Conservation (phyloP, 140 eudicot species). For the Senecio squalidus region DNA sequence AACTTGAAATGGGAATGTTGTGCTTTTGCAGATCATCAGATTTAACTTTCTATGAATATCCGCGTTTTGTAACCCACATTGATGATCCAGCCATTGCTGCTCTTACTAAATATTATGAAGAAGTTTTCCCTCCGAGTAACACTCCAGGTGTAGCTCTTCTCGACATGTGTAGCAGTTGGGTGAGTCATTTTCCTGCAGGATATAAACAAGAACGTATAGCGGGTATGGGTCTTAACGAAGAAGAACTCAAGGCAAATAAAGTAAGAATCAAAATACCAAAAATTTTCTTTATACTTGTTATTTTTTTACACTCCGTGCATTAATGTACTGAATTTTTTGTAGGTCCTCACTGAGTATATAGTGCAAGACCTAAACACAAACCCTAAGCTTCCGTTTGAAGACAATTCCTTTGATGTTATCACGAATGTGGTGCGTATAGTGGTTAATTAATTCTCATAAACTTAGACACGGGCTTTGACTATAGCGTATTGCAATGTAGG, state of each 20-base stretch:
- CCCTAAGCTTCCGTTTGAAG: conserved; percentile 89
- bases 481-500: conserved; percentile 42
- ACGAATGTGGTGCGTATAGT: conserved; percentile 73
- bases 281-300: too few species aligned
- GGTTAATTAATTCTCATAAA: background rate
- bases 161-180: conserved; percentile 99
- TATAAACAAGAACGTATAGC: conserved; percentile 80
- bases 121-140: conserved; percentile 84
- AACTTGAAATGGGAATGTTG: background rate
- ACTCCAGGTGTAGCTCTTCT: conserved; percentile 83
- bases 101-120: conserved; percentile 85
- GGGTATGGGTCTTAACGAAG: conserved; percentile 92
- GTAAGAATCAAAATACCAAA: conserved; percentile 45
- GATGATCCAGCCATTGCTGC: conserved; percentile 98
- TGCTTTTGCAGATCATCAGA: conserved; percentile 69
- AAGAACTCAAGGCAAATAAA: conserved; percentile 82
- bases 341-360: conserved; percentile 80
- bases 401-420: conserved; percentile 78
- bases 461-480: background rate
- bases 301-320: too few species aligned
- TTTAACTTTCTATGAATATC: conserved; percentile 76
- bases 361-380: conserved; percentile 88
- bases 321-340: too few species aligned
- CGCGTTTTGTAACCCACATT: conserved; percentile 90
- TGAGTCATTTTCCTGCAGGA: conserved; percentile 91